A percentile compares a stretch with the other conserved stretches of the same genome.
phyloP scores from a whole-genome alignment of 2,329 filamentous ascomycete species.

The Juglanconis juglandina region DNA sequence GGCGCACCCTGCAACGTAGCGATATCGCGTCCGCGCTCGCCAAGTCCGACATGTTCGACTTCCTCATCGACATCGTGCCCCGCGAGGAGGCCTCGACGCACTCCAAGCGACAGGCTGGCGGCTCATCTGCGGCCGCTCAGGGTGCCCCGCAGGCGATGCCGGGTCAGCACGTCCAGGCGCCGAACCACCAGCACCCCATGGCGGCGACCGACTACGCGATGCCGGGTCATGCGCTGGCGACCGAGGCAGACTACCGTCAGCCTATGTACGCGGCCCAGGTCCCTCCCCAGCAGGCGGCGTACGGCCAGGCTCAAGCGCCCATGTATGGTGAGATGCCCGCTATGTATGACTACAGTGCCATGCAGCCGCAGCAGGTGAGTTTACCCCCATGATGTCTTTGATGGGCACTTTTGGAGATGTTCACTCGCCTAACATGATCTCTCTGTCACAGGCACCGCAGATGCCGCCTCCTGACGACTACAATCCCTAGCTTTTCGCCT shows the following conservation, averaged over 20 bases:
- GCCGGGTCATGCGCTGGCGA: conserved; percentile 58
- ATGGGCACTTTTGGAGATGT: neutral
- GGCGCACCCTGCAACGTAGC: conserved; percentile 87
- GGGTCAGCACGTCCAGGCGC: conserved; percentile 51
- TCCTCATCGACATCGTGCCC: conserved; percentile 97
- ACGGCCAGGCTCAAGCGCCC: conserved; percentile 72
- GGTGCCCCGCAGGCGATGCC: conserved; percentile 51
- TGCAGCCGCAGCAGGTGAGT: conserved; percentile 79
- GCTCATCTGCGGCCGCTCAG: conserved; percentile 39
- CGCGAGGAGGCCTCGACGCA: conserved; percentile 87
- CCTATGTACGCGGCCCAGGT: conserved; percentile 82
- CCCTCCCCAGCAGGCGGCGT: conserved; percentile 66
- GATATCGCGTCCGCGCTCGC: conserved; percentile 94
- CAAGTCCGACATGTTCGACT: conserved; percentile 99
- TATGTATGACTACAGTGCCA: conserved; percentile 80
- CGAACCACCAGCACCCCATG: conserved; percentile 60
- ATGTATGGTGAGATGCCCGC: conserved; percentile 81
- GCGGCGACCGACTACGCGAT: conserved; percentile 59
- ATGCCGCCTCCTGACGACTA: conserved; percentile 44
- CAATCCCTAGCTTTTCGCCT: conserved; percentile 17
- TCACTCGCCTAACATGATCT: conserved; percentile 17
- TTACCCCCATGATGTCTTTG: neutral
- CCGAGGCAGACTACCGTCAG: conserved; percentile 76
- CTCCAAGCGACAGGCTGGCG: conserved; percentile 68
- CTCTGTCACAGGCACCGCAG: conserved; percentile 34